A percentile compares a stretch with the other conserved stretches of the same genome.
Evolutionary conservation across 2,329 filamentous ascomycete species (phyloP).

Genomic region (Aspergillus transmontanensis): DNA sequence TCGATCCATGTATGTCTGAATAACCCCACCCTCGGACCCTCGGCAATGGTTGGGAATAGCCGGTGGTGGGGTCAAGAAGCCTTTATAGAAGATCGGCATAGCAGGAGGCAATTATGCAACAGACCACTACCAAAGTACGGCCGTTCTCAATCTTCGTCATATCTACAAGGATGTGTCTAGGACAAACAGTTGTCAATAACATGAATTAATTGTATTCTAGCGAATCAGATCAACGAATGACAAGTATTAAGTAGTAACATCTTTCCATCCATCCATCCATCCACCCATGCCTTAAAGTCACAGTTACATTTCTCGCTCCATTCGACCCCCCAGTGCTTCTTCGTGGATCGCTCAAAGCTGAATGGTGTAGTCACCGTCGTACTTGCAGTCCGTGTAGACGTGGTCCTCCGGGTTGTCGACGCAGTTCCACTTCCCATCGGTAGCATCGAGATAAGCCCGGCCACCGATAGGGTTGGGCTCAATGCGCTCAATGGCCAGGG

Average conservation of each 20-base stretch:
- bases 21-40: not conserved
- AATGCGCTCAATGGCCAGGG: not conserved
- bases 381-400: not conserved
- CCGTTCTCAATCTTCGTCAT: no score
- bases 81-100: not conserved
- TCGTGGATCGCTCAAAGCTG: not conserved
- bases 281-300: not conserved
- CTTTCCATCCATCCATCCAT: not conserved
- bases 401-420: not conserved
- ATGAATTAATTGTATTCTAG: not conserved
- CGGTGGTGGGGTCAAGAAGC: not conserved
- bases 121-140: no score
- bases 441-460: not conserved
- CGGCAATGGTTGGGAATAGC: not conserved
- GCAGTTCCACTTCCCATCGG: not conserved
- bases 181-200: no score
- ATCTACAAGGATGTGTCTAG: no score
- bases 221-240: not conserved
- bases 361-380: not conserved
- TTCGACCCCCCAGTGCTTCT: not conserved
- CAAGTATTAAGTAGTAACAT: not conserved
- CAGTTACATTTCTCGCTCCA: not conserved
- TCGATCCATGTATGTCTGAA: not conserved
- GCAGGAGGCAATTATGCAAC: no score
- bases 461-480: not conserved